Conservation (phyloP, 106 monocot genomes). For the Dendrobium huoshanense region DNA sequence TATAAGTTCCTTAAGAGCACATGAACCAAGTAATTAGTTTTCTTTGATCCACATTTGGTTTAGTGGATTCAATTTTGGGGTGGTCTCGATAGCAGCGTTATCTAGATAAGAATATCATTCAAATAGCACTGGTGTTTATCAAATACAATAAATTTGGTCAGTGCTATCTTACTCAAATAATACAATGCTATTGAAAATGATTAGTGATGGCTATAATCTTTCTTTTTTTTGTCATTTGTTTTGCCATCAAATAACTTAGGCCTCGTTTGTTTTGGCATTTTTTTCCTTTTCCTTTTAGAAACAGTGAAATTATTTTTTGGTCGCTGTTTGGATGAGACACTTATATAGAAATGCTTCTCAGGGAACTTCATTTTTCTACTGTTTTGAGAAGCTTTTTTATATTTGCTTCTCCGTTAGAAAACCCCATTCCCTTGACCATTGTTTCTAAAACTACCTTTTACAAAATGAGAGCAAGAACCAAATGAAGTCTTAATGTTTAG, state of each 20-base stretch:
- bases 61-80: not conserved
- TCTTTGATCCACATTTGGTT: not conserved
- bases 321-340: too few species aligned
- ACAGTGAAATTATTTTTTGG: too few species aligned
- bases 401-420: too few species aligned
- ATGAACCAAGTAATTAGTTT: too few species aligned
- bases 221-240: not conserved
- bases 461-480: too few species aligned
- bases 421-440: too few species aligned
- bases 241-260: not conserved
- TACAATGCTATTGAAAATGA: not conserved
- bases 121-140: not conserved
- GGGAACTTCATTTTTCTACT: too few species aligned
- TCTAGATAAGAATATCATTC: not conserved
- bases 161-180: not conserved
- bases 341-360: too few species aligned
- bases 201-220: not conserved
- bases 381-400: too few species aligned
- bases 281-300: too few species aligned
- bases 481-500: not conserved
- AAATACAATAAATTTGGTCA: not conserved
- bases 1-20: not conserved
- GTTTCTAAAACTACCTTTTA: too few species aligned
- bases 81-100: not conserved
- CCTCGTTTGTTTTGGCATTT: too few species aligned